phyloP scores from a whole-genome alignment of 768 basidiomycete species.

The Gloeostereum incarnatum region DNA sequence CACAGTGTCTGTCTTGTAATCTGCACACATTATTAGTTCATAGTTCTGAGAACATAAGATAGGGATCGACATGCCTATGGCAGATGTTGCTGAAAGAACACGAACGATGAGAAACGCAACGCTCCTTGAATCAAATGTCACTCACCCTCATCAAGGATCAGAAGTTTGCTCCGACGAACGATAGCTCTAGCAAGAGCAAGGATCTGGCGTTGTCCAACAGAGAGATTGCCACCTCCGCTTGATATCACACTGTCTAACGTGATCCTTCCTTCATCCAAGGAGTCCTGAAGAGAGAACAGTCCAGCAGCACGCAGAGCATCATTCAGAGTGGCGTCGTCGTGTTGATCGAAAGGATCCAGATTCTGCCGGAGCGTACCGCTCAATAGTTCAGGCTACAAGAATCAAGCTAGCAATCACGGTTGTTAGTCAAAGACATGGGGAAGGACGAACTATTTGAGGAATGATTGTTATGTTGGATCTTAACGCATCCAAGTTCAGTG shows the following conservation, averaged over 20 bases:
- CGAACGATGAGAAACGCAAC: neutral
- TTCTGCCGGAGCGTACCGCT: conserved; percentile 59
- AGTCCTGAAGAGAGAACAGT: conserved; percentile 30
- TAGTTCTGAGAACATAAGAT: neutral
- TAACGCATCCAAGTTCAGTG: conserved; percentile 36
- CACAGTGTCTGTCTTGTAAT: conserved; percentile 27
- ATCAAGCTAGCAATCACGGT: neutral
- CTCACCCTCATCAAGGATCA: conserved; percentile 51
- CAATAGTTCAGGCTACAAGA: conserved; percentile 24
- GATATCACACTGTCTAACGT: conserved; percentile 49
- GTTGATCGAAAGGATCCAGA: conserved; percentile 64
- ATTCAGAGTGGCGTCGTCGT: conserved; percentile 57
- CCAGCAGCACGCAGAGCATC: conserved; percentile 46
- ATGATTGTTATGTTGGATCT: conserved; percentile 38
- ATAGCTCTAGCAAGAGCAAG: conserved; percentile 54
- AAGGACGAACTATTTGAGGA: conserved; percentile 12
- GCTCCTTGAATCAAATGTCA: conserved; percentile 42
- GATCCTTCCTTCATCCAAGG: conserved; percentile 20
- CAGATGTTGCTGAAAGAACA: conserved; percentile 12
- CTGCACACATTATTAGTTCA: neutral
- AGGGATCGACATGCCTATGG: conserved; percentile 15
- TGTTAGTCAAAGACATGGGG: neutral
- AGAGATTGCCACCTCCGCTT: conserved; percentile 58
- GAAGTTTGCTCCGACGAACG: conserved; percentile 36
- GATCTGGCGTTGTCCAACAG: conserved; percentile 61